Conservation (phyloP, 2,329 filamentous ascomycete species). For the Biscogniauxia sp. region DNA sequence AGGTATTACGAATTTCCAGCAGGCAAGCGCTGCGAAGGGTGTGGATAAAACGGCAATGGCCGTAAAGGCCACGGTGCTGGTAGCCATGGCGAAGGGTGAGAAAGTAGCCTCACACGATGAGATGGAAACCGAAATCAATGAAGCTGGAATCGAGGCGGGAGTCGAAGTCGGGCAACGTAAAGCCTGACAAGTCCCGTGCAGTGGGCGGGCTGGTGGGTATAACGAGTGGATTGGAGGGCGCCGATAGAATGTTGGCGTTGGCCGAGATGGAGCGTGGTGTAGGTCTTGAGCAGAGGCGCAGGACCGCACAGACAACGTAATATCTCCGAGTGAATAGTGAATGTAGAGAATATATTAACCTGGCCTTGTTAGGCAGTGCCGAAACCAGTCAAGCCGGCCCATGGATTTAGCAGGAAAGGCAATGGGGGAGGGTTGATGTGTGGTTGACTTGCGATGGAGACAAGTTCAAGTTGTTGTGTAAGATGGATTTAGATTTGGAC, state of each 20-base stretch:
- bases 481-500: background rate
- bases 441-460: no score
- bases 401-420: conserved; percentile 11
- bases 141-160: background rate
- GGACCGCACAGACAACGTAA: background rate
- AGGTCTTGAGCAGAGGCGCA: no score
- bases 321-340: conserved; percentile 15
- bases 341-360: conserved; percentile 15
- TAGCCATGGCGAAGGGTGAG: conserved; percentile 24
- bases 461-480: background rate
- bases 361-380: conserved; percentile 19
- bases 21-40: conserved; percentile 27
- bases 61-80: conserved; percentile 23
- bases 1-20: conserved; percentile 32
- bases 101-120: conserved; percentile 6
- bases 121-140: background rate
- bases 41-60: conserved; percentile 26
- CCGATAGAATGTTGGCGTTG: background rate
- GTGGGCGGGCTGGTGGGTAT: background rate
- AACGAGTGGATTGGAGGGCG: background rate
- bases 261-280: background rate
- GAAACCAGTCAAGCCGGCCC: conserved; percentile 21
- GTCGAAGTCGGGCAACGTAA: background rate
- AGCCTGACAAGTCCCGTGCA: background rate
- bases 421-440: background rate